Evolutionary conservation across 805 yeast species (phyloP), one percentile per base, ranked within the genome.

Genomic region (Cyberlindnera maritima): DNA sequence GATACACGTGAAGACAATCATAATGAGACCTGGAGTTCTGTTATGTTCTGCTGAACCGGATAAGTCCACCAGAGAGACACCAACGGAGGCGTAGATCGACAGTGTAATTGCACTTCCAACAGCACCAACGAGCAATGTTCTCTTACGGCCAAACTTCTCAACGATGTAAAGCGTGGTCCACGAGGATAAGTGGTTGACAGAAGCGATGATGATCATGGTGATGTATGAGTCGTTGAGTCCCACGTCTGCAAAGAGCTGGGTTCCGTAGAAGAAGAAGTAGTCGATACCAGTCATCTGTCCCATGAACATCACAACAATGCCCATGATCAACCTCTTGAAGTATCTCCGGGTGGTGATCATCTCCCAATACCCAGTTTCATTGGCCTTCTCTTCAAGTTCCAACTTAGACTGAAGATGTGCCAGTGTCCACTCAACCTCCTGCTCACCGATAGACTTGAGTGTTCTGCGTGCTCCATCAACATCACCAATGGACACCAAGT

Each of bases 241-340:
- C 42, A 72, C 76, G 45, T 76, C 71, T 57, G 58, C 70, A 37
- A 83, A 81, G 50, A 82, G 73, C 9, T 76, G 63, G 15, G 82
- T 75, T 38, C 85, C 83, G 55, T 76, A 83, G 64, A 79, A 81
- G 68, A 83, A 81, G 54, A 82, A 79, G 65, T 80, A 82, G 66
- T 82, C 82, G 46, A 80, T 75, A 48, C 88, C 88, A 26, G 79
- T 72, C 56, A 79, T 70, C 60, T 83, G 88, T 62, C 79, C 83
- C 47, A 78, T 62, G 9, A 76, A 68, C 75, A 81, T 84, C 46
- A 81, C 65, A 53, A 75, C 52, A 35, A 79, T 62, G 56, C 87
- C 88, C 51, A 78, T 21, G 25, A 21, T 6, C 25, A 21, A 9
- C 9, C 25, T 21, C 25, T 21, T 21, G 25, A 21, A 21, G 25